Evolutionary conservation across 768 basidiomycete genomes (phyloP), one percentile per base, ranked within the genome.

Genomic region (Boletus insuetus): DNA sequence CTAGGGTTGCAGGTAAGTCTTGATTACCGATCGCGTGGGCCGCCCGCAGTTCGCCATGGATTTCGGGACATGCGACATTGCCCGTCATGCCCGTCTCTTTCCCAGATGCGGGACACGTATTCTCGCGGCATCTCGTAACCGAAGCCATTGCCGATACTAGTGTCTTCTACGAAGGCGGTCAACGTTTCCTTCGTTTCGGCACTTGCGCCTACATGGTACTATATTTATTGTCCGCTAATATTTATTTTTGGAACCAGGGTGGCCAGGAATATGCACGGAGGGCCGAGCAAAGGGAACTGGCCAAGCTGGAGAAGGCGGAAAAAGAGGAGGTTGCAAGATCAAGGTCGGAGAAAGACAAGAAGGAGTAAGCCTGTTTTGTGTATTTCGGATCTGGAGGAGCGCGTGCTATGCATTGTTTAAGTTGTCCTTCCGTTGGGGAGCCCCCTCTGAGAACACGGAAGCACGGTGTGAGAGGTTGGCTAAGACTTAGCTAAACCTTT

Each of bases 201-300:
- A 16, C 45, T 20, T 43, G 34, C 44, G 35, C 17, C 43, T 51
- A 51, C 38, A 40, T 48, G 37, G n/a, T 61, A 38, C 17, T 51
- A 40, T 54, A 26, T 51, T 49, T 46, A 31, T 39, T 13, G 22
- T 49, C 34, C 32, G 46, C 60, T 61, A 40, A 63, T 0, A 8
- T 13, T 43, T 55, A 53, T 45, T 58, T 57, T 54, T 51, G 59
- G 56, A 44, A n/a, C 50, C 74, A 94, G 86, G 86, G 83, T 52
- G 93, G 92, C 20, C 91, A 94, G 66, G 92, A 91, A 75, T 94
- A 88, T 65, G 89, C 89, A 29, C 77, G 75, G 55, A 83, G 87
- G 29, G 59, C 74, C 46, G 89, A 89, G 63, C 79, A 68, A 55
- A 71, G 61, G 60, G 77, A 77, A 51, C 61, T 75, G 58, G 68